These are phyloP conservation scores for Infundibulicybe gibba DNA, from an alignment of 768 basidiomycete species.

Conservation along the genomic window DNA sequence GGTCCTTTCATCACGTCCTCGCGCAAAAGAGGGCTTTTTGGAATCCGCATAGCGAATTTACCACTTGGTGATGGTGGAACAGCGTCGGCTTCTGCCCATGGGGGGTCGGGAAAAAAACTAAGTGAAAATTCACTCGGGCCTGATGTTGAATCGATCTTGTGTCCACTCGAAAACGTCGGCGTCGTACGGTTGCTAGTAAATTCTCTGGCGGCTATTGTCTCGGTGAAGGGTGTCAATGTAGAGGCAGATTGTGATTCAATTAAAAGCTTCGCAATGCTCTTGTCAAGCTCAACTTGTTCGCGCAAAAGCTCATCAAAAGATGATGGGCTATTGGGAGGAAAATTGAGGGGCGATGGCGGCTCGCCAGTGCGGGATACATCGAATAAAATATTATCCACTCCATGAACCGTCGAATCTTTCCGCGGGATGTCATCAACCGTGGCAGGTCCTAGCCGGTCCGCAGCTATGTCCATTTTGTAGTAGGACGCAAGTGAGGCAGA, in stretches of 20 bases:
- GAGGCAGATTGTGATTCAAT: slow-evolving; percentile 26
- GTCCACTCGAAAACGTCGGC: slow-evolving; percentile 4
- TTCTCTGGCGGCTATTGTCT: slow-evolving; percentile 2
- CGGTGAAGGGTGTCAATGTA: slow-evolving; percentile 4
- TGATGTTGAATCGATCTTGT: slow-evolving; percentile 28
- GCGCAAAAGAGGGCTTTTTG: not conserved
- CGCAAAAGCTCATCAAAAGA: slow-evolving; percentile 53
- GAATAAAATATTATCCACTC: slow-evolving; percentile 32
- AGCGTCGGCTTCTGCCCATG: slow-evolving; percentile 16
- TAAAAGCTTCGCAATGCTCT: slow-evolving; percentile 56
- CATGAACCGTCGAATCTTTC: slow-evolving; percentile 40
- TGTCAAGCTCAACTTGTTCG: slow-evolving; percentile 62
- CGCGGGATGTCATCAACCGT: not conserved
- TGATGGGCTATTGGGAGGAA: slow-evolving; percentile 22
- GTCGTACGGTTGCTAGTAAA: slow-evolving; percentile 3
- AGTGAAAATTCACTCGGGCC: slow-evolving; percentile 59
- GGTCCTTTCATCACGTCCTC: not conserved
- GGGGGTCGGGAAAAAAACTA: slow-evolving; percentile 68
- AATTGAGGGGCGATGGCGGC: slow-evolving; percentile 3
- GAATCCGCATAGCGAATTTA: slow-evolving; percentile 5
- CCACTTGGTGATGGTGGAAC: slow-evolving; percentile 3
- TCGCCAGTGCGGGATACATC: slow-evolving; percentile 4
- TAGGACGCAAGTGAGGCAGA: slow-evolving; percentile 26
- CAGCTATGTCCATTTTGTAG: slow-evolving; percentile 16
- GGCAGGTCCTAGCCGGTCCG: not conserved